Evolutionary conservation across 2,329 filamentous ascomycete species (phyloP), one percentile per base, ranked within the genome.

Genomic region (Sporothrix mexicana): DNA sequence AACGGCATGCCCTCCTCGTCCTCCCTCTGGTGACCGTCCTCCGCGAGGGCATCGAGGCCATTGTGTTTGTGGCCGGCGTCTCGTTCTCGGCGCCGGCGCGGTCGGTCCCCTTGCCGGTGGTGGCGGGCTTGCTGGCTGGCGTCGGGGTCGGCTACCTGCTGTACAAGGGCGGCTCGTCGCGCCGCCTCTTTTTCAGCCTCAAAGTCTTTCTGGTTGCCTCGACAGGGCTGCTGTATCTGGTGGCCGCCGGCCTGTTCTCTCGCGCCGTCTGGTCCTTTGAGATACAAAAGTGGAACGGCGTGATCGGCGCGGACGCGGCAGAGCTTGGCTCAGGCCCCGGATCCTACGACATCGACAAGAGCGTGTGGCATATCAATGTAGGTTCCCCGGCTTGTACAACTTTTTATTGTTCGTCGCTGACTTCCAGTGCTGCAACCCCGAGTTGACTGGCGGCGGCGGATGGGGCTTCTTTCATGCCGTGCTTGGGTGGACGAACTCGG

Each of bases 381-480:
- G 80, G 84, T 80, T 15, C 2, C 8, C 23, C n/a, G n/a, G n/a
- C n/a, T n/a, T n/a, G n/a, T n/a, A n/a, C n/a, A n/a, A n/a, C n/a
- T n/a, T n/a, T n/a, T n/a, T n/a, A n/a, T n/a, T n/a, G n/a, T n/a
- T n/a, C n/a, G n/a, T n/a, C n/a, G n/a, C n/a, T n/a, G n/a, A n/a
- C n/a, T n/a, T n/a, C n/a, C n/a, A 92, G 90, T 97, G 93, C 84
- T 96, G 93, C 80, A 94, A 88, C 77, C 92, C 93, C 0, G 83
- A 89, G 68, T 81, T 91, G 57, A 90, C 93, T 73, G 92, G 92
- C n/a, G 75, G 75, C 30, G 90, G 91, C 49, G 92, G 92, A 55
- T 97, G 93, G 94, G 93, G 93, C 71, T 90, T 97, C 76, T 93
- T 97, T 85, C 96, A 97, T 77, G 90, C 93, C 72, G 86, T 97